A percentile compares a stretch with the other conserved stretches of the same genome.
Conservation (phyloP, 2,329 filamentous ascomycete genomes). For the Sporothrix phasma region DNA sequence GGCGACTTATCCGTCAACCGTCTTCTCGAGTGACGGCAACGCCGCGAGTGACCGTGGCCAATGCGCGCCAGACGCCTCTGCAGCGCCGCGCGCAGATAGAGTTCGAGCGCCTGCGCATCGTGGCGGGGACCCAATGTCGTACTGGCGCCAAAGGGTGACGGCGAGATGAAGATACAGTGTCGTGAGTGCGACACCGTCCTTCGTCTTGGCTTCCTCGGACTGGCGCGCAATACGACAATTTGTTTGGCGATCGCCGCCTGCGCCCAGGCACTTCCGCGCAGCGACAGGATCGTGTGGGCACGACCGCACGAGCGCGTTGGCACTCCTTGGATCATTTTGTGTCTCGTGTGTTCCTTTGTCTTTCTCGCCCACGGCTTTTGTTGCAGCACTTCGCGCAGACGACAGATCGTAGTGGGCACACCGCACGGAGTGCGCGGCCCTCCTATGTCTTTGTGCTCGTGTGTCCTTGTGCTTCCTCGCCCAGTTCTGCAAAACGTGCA, state of each 20-base stretch:
- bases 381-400: too few species aligned
- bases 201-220: constrained; percentile 65
- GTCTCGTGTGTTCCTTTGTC: too few species aligned
- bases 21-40: constrained; percentile 50
- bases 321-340: too few species aligned
- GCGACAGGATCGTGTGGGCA: constrained; percentile 64
- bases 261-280: constrained; percentile 67
- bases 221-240: too few species aligned
- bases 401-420: too few species aligned
- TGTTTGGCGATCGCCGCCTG: too few species aligned
- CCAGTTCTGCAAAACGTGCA: too few species aligned
- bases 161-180: constrained; percentile 76
- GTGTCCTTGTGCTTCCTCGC: too few species aligned
- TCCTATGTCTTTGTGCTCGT: too few species aligned
- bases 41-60: constrained; percentile 46
- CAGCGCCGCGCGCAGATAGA: constrained; percentile 71
- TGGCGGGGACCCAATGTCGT: constrained; percentile 48
- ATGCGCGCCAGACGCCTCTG: constrained; percentile 65
- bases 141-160: constrained; percentile 36
- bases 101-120: constrained; percentile 65
- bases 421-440: too few species aligned
- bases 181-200: constrained; percentile 60
- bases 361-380: background rate
- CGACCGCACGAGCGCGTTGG: constrained; percentile 73
- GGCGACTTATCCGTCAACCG: constrained; percentile 72